Evolutionary conservation across 768 basidiomycete species (phyloP).

Genomic region (Suillus spraguei): DNA sequence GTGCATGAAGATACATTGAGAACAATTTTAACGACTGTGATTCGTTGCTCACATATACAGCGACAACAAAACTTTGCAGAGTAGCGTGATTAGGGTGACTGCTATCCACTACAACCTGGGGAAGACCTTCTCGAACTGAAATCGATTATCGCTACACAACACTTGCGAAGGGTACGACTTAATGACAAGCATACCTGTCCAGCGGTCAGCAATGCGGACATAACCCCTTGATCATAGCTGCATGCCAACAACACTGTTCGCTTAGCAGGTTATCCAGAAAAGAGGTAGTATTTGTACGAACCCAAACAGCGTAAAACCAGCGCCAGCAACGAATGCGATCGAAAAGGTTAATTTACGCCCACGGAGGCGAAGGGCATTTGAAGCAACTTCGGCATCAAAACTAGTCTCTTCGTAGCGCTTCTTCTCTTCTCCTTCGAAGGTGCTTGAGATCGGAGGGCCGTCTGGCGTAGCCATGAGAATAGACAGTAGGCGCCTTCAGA

Average conservation of each 20-base stretch:
- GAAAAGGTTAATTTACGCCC: conserved; percentile 48
- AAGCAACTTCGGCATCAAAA: conserved; percentile 39
- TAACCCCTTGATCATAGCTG: conserved; percentile 72
- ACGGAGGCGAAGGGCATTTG: conserved; percentile 37
- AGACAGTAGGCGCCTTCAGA: background rate
- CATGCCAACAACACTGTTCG: background rate
- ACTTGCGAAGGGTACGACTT: background rate
- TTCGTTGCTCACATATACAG: conserved; percentile 52
- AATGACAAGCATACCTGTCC: conserved; percentile 38
- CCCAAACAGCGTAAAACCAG: conserved; percentile 67
- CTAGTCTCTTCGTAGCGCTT: conserved; percentile 23
- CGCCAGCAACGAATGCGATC: conserved; percentile 58
- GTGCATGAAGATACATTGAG: conserved; percentile 7
- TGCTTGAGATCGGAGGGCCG: background rate
- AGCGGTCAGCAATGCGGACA: conserved; percentile 66
- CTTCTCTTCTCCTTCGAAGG: conserved; percentile 4
- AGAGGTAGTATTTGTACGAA: conserved; percentile 23
- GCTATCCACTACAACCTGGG: conserved; percentile 47
- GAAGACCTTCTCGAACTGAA: conserved; percentile 58
- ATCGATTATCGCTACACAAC: background rate
- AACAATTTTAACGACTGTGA: background rate
- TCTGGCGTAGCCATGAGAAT: background rate
- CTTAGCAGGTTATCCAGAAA: background rate
- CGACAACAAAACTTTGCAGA: conserved; percentile 60
- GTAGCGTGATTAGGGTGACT: conserved; percentile 49